Evolutionary conservation across 495 filamentous ascomycete species (phyloP), one percentile per base, ranked within the genome.

Genomic region (Rusavskia elegans): DNA sequence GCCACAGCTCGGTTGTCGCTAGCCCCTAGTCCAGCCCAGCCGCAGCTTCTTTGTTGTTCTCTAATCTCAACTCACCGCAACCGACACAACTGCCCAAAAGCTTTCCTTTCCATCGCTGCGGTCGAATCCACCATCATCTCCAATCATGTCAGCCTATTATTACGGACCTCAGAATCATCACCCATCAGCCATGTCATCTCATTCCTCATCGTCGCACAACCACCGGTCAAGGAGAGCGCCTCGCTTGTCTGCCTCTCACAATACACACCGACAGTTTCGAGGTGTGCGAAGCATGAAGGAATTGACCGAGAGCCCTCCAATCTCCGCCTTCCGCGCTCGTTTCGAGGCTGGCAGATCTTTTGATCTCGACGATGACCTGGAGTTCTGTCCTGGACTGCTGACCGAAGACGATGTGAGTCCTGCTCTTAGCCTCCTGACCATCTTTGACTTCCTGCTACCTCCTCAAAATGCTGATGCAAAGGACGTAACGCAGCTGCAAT

Each of bases 321-420:
- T 89, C 44, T 75, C 75, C 45, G 79, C 81, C 54, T 95, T 87
- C 69, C 84, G 89, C 53, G 76, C 79, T 39, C 78, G 84, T 62
- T 94, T 93, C 64, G 89, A 97, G 66, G 85, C 89, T 57, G 87
- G 84, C 42, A 82, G 88, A 51, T 95, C 89, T 21, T 99, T 99
- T 63, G 92, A 99, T 59, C 73, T 99, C 58, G 90, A 96, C 59
- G 92, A 98, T 63, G 92, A 98, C 65, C 72, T 96, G 69, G 84
- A 95, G 65, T 98, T 98, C 68, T 96, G 92, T 64, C 92, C 92
- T 3, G 80, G 82, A 59, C 77, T 98, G 57, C 74, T 96, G 72
- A 95, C 89, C 23, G 89, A 97, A 65, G 89, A 82, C 68, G 92
- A 98, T 79, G 90, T 95, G 81, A 77, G 89, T 85, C 58, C 8